Evolutionary conservation across 2,329 filamentous ascomycete species (phyloP).

Genomic region (Berkeleyomyces rouxiae): DNA sequence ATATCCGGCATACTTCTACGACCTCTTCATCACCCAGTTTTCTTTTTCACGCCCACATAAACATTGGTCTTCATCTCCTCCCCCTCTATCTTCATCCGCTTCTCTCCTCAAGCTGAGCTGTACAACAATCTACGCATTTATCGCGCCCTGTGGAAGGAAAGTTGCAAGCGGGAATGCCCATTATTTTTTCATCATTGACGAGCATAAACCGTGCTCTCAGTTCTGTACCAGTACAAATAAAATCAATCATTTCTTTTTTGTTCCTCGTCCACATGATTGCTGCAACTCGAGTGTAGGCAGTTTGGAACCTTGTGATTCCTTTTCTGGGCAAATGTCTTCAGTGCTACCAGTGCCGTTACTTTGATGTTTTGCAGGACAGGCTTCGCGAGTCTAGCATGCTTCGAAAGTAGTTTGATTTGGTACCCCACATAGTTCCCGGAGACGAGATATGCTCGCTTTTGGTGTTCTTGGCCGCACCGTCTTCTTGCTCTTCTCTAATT

Average conservation of each 20-base stretch:
- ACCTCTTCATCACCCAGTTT: neutral
- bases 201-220: neutral
- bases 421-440: neutral
- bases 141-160: neutral
- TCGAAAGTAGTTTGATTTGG: neutral
- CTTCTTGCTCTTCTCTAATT: neutral
- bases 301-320: too few species aligned
- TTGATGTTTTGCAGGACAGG: neutral
- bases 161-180: neutral
- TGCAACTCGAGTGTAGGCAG: too few species aligned
- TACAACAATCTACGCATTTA: neutral
- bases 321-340: neutral
- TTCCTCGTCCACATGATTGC: neutral
- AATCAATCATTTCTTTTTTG: neutral
- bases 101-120: neutral
- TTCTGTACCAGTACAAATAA: slow-evolving; percentile 10
- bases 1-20: neutral
- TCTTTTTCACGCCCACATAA: slow-evolving; percentile 15
- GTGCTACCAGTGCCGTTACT: neutral
- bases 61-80: neutral
- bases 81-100: neutral
- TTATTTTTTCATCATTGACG: neutral
- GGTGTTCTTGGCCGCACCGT: neutral
- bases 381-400: neutral
- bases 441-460: neutral